Conservation (phyloP, 768 basidiomycete genomes). For the Kwoniella sp. region DNA sequence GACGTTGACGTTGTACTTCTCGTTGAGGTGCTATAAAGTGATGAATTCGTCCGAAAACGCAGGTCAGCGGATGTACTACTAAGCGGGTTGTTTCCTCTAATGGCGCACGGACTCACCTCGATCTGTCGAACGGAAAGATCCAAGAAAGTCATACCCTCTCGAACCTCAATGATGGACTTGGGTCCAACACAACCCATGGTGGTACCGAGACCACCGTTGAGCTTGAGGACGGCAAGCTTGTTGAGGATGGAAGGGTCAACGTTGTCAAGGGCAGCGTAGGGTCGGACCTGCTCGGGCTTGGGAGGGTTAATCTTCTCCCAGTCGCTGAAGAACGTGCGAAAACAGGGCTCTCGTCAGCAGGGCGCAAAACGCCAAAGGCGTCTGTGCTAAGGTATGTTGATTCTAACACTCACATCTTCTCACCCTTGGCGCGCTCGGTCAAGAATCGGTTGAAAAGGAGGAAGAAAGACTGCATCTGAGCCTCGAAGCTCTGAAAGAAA, state of each 20-base stretch:
- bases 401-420: slow-evolving; percentile 71
- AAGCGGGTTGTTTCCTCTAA: not conserved
- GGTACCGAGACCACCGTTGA: slow-evolving; percentile 90
- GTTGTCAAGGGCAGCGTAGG: slow-evolving; percentile 72
- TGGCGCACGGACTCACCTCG: slow-evolving; percentile 60
- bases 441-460: slow-evolving; percentile 94
- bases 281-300: slow-evolving; percentile 78
- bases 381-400: not conserved
- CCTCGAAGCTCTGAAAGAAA: slow-evolving; percentile 72
- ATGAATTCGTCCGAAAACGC: not conserved
- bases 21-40: slow-evolving; percentile 71
- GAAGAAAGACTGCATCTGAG: slow-evolving; percentile 96
- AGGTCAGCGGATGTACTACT: not conserved
- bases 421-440: slow-evolving; percentile 78
- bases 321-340: slow-evolving; percentile 61
- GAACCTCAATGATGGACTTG: slow-evolving; percentile 91
- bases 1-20: slow-evolving; percentile 77
- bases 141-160: slow-evolving; percentile 95
- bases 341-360: slow-evolving; percentile 4
- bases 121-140: slow-evolving; percentile 93
- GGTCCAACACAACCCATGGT: slow-evolving; percentile 68
- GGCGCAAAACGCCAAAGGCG: not conserved
- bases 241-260: slow-evolving; percentile 70
- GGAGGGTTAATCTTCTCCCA: slow-evolving; percentile 90
- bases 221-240: slow-evolving; percentile 93